These are phyloP conservation scores for Bothia castanella DNA, from an alignment of 1,284 basidiomycete species.

Conservation along the genomic window DNA sequence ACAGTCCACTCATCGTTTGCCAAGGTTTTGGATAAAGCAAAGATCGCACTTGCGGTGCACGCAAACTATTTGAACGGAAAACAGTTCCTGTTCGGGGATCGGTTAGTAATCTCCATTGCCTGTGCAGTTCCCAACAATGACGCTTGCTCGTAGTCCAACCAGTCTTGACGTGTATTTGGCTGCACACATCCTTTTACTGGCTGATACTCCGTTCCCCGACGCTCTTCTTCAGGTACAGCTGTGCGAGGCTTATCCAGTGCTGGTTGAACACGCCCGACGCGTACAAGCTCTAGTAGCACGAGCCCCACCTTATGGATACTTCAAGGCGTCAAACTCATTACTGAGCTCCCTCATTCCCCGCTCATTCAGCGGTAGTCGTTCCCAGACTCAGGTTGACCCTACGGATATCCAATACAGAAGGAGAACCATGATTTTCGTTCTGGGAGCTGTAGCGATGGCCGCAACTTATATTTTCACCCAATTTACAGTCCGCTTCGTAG, in stretches of 20 bases:
- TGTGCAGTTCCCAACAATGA: background rate
- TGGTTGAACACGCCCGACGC: conserved; percentile 53
- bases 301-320: conserved; percentile 16
- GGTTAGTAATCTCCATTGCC: conserved; percentile 28
- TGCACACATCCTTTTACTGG: conserved; percentile 60
- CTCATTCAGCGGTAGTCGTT: background rate
- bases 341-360: conserved; percentile 24
- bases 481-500: background rate
- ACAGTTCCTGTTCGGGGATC: conserved; percentile 50
- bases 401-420: conserved; percentile 36
- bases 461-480: conserved; percentile 3
- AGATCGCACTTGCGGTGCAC: conserved; percentile 54
- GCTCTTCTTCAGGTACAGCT: conserved; percentile 53
- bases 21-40: conserved; percentile 60
- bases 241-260: conserved; percentile 49
- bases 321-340: conserved; percentile 17
- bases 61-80: conserved; percentile 49
- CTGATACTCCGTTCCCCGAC: conserved; percentile 59
- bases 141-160: conserved; percentile 43
- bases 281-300: conserved; percentile 39
- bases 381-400: conserved; percentile 15
- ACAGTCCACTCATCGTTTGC: conserved; percentile 27
- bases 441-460: conserved; percentile 21
- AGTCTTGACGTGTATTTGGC: conserved; percentile 63
- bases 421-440: conserved; percentile 37